These are phyloP conservation scores for Tuber aestivum DNA, from an alignment of 495 filamentous ascomycete species.

Conservation along the genomic window DNA sequence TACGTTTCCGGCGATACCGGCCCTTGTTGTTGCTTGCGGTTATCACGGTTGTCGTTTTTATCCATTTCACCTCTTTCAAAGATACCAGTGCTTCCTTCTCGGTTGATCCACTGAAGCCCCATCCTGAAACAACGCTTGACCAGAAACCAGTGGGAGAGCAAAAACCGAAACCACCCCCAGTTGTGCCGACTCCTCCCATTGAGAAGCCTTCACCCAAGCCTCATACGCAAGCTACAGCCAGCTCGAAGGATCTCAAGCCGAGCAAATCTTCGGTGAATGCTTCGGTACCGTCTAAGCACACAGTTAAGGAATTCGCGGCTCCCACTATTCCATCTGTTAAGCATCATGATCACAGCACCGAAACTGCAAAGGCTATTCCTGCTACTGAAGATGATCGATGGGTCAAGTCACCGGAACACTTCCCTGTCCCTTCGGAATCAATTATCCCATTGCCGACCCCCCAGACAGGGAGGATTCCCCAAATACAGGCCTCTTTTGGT, in stretches of 20 bases:
- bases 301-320: not conserved
- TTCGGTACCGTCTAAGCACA: not conserved
- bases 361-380: not conserved
- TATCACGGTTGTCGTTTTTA: slow-evolving; percentile 29
- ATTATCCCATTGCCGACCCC: slow-evolving; percentile 72
- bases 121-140: slow-evolving; percentile 14
- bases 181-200: slow-evolving; percentile 22
- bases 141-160: slow-evolving; percentile 18
- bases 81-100: slow-evolving; percentile 26
- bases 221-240: slow-evolving; percentile 7
- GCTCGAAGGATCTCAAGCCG: not conserved
- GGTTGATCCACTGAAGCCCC: slow-evolving; percentile 20
- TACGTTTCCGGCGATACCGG: slow-evolving; percentile 35
- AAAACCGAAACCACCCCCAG: slow-evolving; percentile 23
- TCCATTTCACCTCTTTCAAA: slow-evolving; percentile 34
- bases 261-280: not conserved
- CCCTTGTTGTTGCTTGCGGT: slow-evolving; percentile 29
- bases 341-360: slow-evolving; percentile 5
- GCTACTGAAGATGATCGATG: slow-evolving; percentile 51
- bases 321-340: not conserved
- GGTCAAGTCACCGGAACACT: slow-evolving; percentile 64
- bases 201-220: slow-evolving; percentile 27
- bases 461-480: slow-evolving; percentile 60
- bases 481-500: slow-evolving; percentile 65
- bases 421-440: slow-evolving; percentile 61